Base-by-base conservation (phyloP, 2,329 filamentous ascomycete genomes). In the Diaporthe citriasiana region DNA sequence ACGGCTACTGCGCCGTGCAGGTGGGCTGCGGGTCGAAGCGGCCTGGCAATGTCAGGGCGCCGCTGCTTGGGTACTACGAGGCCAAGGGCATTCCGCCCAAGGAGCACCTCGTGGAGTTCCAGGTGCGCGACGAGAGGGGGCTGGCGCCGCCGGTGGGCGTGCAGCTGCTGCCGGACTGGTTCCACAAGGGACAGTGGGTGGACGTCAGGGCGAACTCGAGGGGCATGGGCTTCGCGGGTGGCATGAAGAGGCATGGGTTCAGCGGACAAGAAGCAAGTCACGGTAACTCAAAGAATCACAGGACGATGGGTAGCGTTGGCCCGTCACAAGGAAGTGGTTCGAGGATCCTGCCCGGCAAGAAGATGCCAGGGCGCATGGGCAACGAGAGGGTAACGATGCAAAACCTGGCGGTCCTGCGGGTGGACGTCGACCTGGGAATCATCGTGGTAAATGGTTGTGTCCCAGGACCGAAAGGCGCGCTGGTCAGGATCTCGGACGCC, bases 281-380 rank as follows among this genome's bases (percentile, higher is more conserved):
- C 89, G 97, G 97, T 89, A 96, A 97, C 85, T 98, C 95, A 81
- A 92, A 95, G 86, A 95, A 94, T 81, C 97, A 99, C 88, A 91
- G 97, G 81, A 94, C 94, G 38, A 94, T 98, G 86, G 97, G 97
- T 88, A 96, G 95, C 45, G 89, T 93, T 10, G 97, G 97, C 82
- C 94, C 93, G 75, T 94, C 93, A 78, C 97, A 99, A 85, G 97
- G 97, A 77, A 92, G 93, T 82, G 97, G 97, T 85, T 97, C 94
- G 76, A 91, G 97, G 84, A 96, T 99, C 33, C 87, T 95, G 81
- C 97, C 97, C 0, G 97, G 97, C 75, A 99, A 99, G 91, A 97
- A 95, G 86, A 99, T 99, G 97, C 91, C 97, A 4, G 97, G 97
- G 72, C 91, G 94, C 74, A 98, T 99, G 97, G 97, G 97, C 77